Evolutionary conservation across 495 filamentous ascomycete genomes (phyloP), one percentile per base, ranked within the genome.

Genomic region (Hypomontagnella monticulosa): DNA sequence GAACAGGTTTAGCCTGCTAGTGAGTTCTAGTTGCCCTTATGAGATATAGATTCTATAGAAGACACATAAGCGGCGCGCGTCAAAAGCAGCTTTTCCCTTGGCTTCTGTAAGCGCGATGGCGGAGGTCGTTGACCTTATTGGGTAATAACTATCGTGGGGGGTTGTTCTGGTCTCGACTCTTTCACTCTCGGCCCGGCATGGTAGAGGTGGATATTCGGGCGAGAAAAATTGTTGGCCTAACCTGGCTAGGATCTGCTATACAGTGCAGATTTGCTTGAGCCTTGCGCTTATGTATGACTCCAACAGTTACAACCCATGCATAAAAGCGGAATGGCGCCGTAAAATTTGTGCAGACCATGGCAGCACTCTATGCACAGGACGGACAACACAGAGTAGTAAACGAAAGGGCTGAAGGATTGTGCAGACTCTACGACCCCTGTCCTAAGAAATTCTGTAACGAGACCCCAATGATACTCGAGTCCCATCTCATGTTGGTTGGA

Each of bases 131-230:
- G 23, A 56, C 9, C 47, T 54, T 10, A 69, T 69, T 66, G 67
- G 67, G 8, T 23, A 3, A 20, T 20, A 12, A 23, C 8, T 11
- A 14, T 58, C 62, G 67, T 70, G 62, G 61, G 67, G 66, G 67
- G 38, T n/a, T 37, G 15, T 32, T 34, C 1, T 42, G 67, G 61
- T 66, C 67, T 30, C 52, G 67, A 66, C 57, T 66, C 38, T 46
- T 55, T 14, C 33, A 44, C 44, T 43, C 66, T 69, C 67, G 67
- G 67, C 10, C 67, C 67, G 66, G 44, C 41, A 51, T 37, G 30
- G 43, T 14, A 55, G 7, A 32, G 48, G 46, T 33, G 18, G 20
- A 53, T 38, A 44, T 12, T 66, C 67, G 67, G 67, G 40, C 15
- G 30, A 50, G 14, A 34, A 61, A 20, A 7, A 48, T 66, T 63